A percentile compares a stretch with the other conserved stretches of the same genome.
Evolutionary conservation across 805 yeast genomes (phyloP).

Genomic region (Spathaspora passalidarum): DNA sequence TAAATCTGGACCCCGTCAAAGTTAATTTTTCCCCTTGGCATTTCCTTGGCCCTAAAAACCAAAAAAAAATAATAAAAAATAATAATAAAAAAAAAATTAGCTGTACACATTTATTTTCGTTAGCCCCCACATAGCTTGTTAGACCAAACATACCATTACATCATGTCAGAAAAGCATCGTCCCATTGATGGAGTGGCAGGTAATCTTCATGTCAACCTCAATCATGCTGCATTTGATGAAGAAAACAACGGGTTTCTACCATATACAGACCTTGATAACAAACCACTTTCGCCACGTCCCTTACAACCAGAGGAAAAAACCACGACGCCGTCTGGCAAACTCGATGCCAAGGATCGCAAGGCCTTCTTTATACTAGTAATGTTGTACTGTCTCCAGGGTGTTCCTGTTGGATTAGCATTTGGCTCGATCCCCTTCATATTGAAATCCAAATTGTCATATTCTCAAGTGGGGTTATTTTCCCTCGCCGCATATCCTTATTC

Average conservation of each 20-base stretch:
- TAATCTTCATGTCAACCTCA: neutral
- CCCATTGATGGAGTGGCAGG: no score
- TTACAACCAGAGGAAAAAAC: neutral
- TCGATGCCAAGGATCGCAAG: slow-evolving; percentile 51
- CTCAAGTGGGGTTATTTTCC: slow-evolving; percentile 88
- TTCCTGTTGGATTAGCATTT: slow-evolving; percentile 93
- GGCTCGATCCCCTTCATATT: slow-evolving; percentile 90
- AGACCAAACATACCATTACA: no score
- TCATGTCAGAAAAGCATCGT: no score
- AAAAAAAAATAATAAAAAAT: no score
- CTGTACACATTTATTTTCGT: no score
- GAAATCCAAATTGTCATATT: slow-evolving; percentile 76
- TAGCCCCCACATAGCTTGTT: no score
- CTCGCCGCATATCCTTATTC: slow-evolving; percentile 95
- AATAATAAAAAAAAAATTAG: no score
- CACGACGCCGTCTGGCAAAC: no score
- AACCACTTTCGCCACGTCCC: neutral
- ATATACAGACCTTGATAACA: slow-evolving; percentile 9
- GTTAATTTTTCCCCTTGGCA: no score
- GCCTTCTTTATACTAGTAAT: slow-evolving; percentile 72
- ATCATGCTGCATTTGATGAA: slow-evolving; percentile 24
- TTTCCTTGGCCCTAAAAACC: no score
- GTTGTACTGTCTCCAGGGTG: slow-evolving; percentile 87
- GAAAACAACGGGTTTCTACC: slow-evolving; percentile 39
- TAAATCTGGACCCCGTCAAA: no score